Conservation (phyloP, 352 stramenopile species). For the Phytopythium litorale region DNA sequence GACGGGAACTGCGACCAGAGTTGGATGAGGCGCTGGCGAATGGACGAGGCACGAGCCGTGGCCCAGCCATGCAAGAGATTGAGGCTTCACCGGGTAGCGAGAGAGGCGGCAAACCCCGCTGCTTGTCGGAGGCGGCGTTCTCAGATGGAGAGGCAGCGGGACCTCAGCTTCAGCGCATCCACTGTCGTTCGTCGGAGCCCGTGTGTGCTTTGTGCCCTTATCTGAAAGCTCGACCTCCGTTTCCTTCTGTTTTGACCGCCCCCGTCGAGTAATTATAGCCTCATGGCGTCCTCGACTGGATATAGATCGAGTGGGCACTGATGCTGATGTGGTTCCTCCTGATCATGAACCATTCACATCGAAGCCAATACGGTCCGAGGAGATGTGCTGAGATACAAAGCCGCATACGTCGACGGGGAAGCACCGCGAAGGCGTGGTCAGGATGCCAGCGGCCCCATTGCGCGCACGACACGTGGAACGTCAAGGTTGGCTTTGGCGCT, state of each 20-base stretch:
- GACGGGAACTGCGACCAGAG: background rate
- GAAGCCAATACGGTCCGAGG: too few relatives aligned
- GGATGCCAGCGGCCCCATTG: too few relatives aligned
- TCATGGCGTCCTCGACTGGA: background rate
- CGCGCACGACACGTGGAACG: too few relatives aligned
- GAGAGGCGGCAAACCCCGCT: background rate
- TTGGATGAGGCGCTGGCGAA: slow-evolving; percentile 6
- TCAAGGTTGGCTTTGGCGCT: too few relatives aligned
- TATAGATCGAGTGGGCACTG: background rate
- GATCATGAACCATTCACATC: too few relatives aligned
- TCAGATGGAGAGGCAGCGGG: background rate
- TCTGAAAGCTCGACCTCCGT: background rate
- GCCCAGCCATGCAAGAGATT: slow-evolving; percentile 17
- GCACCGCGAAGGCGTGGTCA: too few relatives aligned
- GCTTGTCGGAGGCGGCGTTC: background rate
- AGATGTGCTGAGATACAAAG: too few relatives aligned
- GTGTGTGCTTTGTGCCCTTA: background rate
- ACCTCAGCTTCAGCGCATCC: background rate
- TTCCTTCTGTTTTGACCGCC: background rate
- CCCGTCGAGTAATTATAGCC: background rate
- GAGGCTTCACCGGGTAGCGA: slow-evolving; percentile 3
- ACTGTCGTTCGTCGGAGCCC: background rate
- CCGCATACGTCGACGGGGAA: too few relatives aligned
- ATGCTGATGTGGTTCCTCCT: too few relatives aligned
- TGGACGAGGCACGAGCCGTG: slow-evolving; percentile 14